A percentile compares a stretch with the other conserved stretches of the same genome.
Conservation (phyloP, 139 green algal species). For the Coelastrella sp. region DNA sequence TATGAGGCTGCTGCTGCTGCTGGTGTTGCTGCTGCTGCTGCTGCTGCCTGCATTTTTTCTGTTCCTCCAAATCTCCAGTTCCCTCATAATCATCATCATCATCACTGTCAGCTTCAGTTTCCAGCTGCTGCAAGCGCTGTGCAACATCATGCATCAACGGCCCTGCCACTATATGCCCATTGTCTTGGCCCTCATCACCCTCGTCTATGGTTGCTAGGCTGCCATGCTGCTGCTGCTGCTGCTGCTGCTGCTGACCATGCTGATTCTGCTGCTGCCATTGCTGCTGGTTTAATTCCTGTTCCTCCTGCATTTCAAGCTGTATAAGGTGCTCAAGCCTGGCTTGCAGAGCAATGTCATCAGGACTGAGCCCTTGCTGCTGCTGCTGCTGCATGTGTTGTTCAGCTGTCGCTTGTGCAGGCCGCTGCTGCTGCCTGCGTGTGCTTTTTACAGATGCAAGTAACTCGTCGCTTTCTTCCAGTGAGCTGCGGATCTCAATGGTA, state of each 20-base stretch:
- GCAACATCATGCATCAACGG: background rate
- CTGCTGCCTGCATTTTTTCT: background rate
- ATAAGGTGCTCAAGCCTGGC: conserved; percentile 55
- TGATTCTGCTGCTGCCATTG: background rate
- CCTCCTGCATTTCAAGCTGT: conserved; percentile 28
- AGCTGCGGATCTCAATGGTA: conserved; percentile 57
- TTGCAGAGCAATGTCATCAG: conserved; percentile 48
- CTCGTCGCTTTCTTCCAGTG: conserved; percentile 55
- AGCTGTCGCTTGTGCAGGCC: background rate
- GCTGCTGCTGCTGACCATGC: background rate
- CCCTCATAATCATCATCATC: background rate
- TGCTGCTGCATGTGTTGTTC: conserved; percentile 25
- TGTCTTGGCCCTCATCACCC: background rate
- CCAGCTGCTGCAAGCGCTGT: conserved; percentile 23
- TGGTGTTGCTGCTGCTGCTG: background rate
- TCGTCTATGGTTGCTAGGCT: background rate
- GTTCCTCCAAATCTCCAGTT: background rate
- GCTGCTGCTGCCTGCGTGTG: background rate
- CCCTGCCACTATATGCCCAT: background rate
- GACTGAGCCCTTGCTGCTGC: background rate
- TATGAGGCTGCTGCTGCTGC: conserved; percentile 24
- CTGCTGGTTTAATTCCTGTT: background rate
- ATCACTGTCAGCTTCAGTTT: conserved; percentile 33
- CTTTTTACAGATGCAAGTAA: conserved; percentile 45
- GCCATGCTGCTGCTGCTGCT: background rate